Conservation (phyloP, 257 asterid species). For the Paulownia fortunei region DNA sequence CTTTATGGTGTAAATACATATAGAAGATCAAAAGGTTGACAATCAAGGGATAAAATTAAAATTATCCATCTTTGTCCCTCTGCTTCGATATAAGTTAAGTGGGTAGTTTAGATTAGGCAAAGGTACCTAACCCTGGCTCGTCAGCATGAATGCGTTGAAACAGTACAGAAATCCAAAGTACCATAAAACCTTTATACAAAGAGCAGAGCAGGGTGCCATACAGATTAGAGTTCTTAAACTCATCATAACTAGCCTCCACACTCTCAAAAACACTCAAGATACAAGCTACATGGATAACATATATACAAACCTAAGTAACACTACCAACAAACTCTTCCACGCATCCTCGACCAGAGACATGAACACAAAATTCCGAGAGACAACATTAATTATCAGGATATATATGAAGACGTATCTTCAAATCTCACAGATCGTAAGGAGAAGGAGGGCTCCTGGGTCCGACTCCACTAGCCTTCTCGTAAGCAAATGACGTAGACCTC, state of each 20-base stretch:
- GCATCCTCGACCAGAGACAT: not conserved
- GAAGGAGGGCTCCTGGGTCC: conserved; percentile 95
- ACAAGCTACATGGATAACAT: not conserved
- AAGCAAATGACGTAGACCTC: conserved; percentile 75
- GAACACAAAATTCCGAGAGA: conserved; percentile 6
- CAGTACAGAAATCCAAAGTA: not conserved
- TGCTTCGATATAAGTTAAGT: too few relatives aligned
- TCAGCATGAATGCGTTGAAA: too few relatives aligned
- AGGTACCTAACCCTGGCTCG: too few relatives aligned
- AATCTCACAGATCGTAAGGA: conserved; percentile 82
- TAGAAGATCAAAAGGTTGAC: too few relatives aligned
- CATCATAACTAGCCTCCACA: not conserved
- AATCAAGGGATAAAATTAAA: too few relatives aligned
- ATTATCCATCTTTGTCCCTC: too few relatives aligned
- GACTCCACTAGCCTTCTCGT: conserved; percentile 70
- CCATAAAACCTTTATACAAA: not conserved
- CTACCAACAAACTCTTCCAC: conserved; percentile 13
- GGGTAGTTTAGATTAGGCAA: too few relatives aligned
- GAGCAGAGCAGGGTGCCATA: not conserved
- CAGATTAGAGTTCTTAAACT: not conserved
- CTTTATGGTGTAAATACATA: too few relatives aligned
- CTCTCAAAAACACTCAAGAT: not conserved
- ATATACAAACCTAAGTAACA: conserved; percentile 18
- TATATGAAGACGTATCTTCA: not conserved
- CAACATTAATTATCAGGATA: not conserved